Conservation (phyloP, 1,284 basidiomycete species). For the Hortiboletus rubellus region DNA sequence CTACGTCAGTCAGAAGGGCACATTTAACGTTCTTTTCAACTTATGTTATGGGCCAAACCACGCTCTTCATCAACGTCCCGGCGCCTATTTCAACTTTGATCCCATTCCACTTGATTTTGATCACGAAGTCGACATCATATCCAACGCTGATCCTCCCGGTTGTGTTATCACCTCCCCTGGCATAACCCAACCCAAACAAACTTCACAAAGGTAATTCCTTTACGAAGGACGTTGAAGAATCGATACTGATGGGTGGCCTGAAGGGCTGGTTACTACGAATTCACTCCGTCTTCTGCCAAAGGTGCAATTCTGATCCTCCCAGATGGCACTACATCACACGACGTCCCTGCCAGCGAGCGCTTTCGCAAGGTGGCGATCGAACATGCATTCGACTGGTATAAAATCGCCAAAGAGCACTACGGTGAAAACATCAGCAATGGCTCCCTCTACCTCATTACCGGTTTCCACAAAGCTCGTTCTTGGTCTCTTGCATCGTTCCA, state of each 20-base stretch:
- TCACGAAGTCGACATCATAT: not conserved
- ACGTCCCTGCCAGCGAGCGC: not conserved
- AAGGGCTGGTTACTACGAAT: not conserved
- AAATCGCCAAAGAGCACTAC: not conserved
- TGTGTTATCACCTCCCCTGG: not conserved
- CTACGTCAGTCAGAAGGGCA: not conserved
- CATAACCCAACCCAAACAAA: not conserved
- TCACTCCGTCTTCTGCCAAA: not conserved
- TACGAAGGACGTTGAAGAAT: not conserved
- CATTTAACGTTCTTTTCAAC: constrained; percentile 8
- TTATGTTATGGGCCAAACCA: not conserved
- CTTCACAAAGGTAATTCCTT: not conserved
- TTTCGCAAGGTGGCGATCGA: not conserved
- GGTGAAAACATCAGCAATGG: not conserved
- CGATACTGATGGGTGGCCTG: not conserved
- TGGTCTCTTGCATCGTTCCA: constrained; percentile 12
- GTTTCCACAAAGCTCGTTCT: constrained; percentile 7
- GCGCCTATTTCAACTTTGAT: not conserved
- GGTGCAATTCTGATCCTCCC: constrained; percentile 16
- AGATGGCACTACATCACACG: not conserved
- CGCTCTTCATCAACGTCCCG: not conserved
- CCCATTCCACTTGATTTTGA: not conserved
- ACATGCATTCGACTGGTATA: not conserved
- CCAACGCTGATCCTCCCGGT: not conserved
- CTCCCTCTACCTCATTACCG: constrained; percentile 16